Conservation (phyloP, 495 filamentous ascomycete species). For the Aspergillus egyptiacus region DNA sequence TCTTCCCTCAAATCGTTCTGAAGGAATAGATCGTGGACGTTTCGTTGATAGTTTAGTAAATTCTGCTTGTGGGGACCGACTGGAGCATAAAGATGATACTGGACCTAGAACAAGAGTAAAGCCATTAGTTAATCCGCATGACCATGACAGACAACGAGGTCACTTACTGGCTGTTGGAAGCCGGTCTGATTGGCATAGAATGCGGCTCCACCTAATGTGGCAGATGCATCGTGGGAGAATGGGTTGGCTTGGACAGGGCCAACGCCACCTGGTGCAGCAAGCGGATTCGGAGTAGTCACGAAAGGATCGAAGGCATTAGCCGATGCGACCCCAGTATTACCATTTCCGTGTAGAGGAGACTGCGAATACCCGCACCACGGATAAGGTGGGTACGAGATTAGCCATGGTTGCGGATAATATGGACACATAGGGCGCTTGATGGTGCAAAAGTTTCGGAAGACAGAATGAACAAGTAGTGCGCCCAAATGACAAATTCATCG, state of each 20-base stretch:
- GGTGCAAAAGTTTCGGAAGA: slow-evolving; percentile 1
- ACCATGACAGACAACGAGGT: neutral
- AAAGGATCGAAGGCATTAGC: slow-evolving; percentile 54
- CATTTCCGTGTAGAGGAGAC: slow-evolving; percentile 39
- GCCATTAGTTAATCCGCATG: neutral
- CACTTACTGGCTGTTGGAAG: slow-evolving; percentile 63
- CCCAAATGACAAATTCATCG: too few relatives aligned
- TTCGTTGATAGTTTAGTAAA: slow-evolving; percentile 72
- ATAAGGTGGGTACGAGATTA: neutral
- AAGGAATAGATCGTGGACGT: slow-evolving; percentile 85
- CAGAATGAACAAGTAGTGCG: too few relatives aligned
- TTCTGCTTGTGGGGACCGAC: slow-evolving; percentile 75
- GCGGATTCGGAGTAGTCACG: slow-evolving; percentile 46
- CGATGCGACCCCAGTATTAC: slow-evolving; percentile 29
- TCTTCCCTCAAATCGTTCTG: slow-evolving; percentile 79
- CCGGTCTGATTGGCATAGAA: slow-evolving; percentile 52
- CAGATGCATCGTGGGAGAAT: slow-evolving; percentile 55
- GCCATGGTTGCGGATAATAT: neutral
- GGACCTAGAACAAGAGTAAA: slow-evolving; percentile 44
- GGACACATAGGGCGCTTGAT: slow-evolving; percentile 2
- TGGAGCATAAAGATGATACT: slow-evolving; percentile 92
- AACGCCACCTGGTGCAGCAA: slow-evolving; percentile 45
- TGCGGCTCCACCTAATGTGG: slow-evolving; percentile 42
- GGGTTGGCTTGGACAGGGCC: slow-evolving; percentile 54
- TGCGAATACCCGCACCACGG: slow-evolving; percentile 10